phyloP scores from a whole-genome alignment of 768 basidiomycete species.

The Nevesoporus exiguus region DNA sequence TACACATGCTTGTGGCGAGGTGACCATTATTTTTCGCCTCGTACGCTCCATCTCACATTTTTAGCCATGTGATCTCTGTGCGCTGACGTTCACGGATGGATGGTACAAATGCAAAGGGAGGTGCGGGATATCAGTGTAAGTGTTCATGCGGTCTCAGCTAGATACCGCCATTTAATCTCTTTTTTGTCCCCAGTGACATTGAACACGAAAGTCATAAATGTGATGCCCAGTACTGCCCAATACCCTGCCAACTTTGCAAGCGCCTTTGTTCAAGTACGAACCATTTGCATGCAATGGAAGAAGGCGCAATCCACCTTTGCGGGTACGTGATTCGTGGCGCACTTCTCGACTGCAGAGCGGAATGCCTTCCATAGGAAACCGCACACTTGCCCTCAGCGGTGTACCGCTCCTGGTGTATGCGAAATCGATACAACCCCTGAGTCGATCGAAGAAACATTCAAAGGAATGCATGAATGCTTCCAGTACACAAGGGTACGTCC shows the following conservation, averaged over 20 bases:
- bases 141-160: not conserved
- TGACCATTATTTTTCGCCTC: conserved; percentile 12
- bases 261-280: conserved; percentile 43
- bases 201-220: conserved; percentile 48
- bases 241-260: conserved; percentile 53
- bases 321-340: conserved; percentile 38
- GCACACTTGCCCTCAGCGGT: conserved; percentile 46
- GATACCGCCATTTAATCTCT: not conserved
- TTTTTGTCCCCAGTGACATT: conserved; percentile 37
- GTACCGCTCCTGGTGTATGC: conserved; percentile 49
- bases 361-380: conserved; percentile 31
- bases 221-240: conserved; percentile 48
- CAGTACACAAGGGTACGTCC: conserved; percentile 55
- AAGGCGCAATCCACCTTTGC: conserved; percentile 48
- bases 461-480: conserved; percentile 56
- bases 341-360: conserved; percentile 5
- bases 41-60: not conserved
- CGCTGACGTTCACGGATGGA: conserved; percentile 25
- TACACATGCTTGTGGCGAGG: conserved; percentile 55
- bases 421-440: conserved; percentile 55
- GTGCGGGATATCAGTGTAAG: conserved; percentile 43
- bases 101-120: conserved; percentile 40
- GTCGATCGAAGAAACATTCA: conserved; percentile 58
- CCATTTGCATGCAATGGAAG: conserved; percentile 52
- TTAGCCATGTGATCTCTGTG: conserved; percentile 43